Base-by-base conservation (phyloP, 768 basidiomycete species). In the Tylopilus intermedius region DNA sequence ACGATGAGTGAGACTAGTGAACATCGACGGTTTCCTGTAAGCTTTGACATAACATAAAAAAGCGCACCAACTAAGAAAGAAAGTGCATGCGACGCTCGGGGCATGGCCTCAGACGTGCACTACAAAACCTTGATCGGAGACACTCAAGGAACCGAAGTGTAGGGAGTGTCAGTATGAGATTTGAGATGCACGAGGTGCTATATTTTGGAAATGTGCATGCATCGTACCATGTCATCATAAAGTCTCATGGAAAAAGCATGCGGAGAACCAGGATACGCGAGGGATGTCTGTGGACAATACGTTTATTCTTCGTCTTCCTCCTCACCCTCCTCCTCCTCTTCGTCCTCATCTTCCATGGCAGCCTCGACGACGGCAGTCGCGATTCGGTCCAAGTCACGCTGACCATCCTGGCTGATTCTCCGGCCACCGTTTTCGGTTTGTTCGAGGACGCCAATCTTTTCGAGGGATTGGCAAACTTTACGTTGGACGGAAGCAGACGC, bases 381-480 rank as follows among this genome's bases (percentile, higher is more conserved):
- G 70, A 94, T 94, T 52, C 91, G 90, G 72, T 94, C 91, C 73
- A 95, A 78, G 71, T 96, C 94, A 65, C 94, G 86, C 74, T 92
- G 90, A 58, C 95, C 95, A 68, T 97, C 95, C 76, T 97, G 94
- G 69, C 84, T 86, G 71, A 98, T 95, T 76, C 90, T 84, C 66
- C 96, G 85, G 57, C 95, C 95, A 63, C 95, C 96, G 67, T 94
- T 93, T 41, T 88, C 84, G 55, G 88, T 83, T 74, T 87, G 80
- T 77, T 98, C 96, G 65, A 98, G 79, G 54, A 98, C 96, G 66
- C 94, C 94, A 67, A 99, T 97, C 81, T 95, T 96, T 81, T 97
- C 95, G 62, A 98, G 79, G 43, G 93, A 84, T 76, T 99, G 95
- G 76, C 94, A 93, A 62, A 97, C 76, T 75, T 90, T 94, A 69